phyloP scores from a whole-genome alignment of 2,329 filamentous ascomycete genomes.

The Trichoderma sp. region DNA sequence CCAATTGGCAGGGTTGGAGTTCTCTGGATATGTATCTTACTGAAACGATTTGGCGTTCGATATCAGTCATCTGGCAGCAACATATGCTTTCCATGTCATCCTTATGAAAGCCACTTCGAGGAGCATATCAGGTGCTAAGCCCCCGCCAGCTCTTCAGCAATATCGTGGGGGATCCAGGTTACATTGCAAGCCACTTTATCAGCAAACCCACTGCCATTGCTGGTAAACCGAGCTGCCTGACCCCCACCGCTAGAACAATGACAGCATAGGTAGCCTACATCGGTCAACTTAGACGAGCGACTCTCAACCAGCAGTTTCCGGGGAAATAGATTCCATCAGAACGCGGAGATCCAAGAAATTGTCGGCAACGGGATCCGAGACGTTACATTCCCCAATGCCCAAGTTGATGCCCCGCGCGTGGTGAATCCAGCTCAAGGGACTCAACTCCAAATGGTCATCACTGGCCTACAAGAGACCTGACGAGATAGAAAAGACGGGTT shows the following conservation, averaged over 20 bases:
- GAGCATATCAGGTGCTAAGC: background rate
- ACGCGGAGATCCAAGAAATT: background rate
- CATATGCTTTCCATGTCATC: no score
- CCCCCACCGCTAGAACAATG: slow-evolving; percentile 9
- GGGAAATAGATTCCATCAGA: background rate
- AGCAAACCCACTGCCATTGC: background rate
- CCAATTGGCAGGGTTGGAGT: background rate
- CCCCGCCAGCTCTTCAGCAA: background rate
- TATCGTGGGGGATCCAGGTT: slow-evolving; percentile 19
- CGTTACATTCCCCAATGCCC: slow-evolving; percentile 18
- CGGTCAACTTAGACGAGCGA: background rate
- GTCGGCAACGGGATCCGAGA: slow-evolving; percentile 10
- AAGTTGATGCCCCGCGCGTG: slow-evolving; percentile 1
- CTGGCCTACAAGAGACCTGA: background rate
- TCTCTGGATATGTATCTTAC: no score
- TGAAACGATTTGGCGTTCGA: no score
- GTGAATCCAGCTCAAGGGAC: background rate
- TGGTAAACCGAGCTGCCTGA: background rate
- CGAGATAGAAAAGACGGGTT: background rate
- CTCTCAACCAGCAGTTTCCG: background rate
- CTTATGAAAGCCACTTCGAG: no score
- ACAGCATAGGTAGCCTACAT: slow-evolving; percentile 5
- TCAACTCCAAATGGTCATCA: background rate
- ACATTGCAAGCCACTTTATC: slow-evolving; percentile 20
- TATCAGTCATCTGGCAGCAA: no score